Percentiles rank a stretch among this genome's conserved stretches.
phyloP scores from a whole-genome alignment of 2,329 filamentous ascomycete species.

The Stagonosporopsis vannaccii region DNA sequence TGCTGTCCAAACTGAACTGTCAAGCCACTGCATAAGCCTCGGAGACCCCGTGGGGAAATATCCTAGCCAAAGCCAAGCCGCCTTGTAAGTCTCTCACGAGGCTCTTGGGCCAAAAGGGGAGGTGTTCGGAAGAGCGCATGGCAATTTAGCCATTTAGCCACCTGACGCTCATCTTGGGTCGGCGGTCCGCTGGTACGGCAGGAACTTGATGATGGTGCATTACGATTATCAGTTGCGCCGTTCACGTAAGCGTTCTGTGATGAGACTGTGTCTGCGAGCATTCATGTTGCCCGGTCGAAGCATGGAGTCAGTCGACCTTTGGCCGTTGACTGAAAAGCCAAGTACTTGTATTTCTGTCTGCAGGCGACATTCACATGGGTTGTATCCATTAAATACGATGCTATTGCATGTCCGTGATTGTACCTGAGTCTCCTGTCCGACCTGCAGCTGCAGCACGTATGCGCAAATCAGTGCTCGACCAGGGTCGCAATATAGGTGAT shows the following conservation, averaged over 20 bases:
- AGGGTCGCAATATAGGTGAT: background rate
- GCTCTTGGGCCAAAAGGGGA: background rate
- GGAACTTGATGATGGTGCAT: background rate
- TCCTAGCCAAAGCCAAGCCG: slow-evolving; percentile 2
- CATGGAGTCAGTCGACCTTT: background rate
- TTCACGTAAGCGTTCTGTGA: background rate
- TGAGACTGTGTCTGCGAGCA: too few relatives aligned
- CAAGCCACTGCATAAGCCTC: background rate
- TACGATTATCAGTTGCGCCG: background rate
- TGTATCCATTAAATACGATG: background rate
- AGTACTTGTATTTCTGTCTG: too few relatives aligned
- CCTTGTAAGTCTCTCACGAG: background rate
- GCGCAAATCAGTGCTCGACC: background rate
- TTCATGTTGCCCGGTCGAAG: background rate
- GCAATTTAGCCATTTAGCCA: slow-evolving; percentile 4
- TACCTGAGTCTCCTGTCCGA: background rate
- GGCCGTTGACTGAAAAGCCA: too few relatives aligned
- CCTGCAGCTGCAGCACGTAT: background rate
- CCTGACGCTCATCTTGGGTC: background rate
- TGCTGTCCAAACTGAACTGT: background rate
- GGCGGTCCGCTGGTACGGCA: background rate
- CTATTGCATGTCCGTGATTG: background rate
- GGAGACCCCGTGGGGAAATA: slow-evolving; percentile 7
- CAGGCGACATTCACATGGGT: background rate
- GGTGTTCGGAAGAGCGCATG: background rate